A percentile compares a stretch with the other conserved stretches of the same genome.
Evolutionary conservation across 192 early-diverging fungal genomes (phyloP).

Genomic region (Thoreauomyces humboldtii): DNA sequence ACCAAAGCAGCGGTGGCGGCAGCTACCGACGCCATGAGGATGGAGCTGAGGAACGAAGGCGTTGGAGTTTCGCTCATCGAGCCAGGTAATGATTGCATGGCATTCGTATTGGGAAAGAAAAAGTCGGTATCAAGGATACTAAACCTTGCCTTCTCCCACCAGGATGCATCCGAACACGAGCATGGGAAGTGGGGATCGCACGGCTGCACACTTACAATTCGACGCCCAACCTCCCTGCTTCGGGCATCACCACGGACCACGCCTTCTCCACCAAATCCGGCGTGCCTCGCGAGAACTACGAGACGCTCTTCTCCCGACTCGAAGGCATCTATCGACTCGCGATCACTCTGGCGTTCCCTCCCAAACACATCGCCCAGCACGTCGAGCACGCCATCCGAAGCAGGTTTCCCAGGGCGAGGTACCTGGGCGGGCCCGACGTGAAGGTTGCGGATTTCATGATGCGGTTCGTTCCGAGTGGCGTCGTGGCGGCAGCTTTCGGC

Average conservation of each 20-base stretch:
- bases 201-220: slow-evolving; percentile 1
- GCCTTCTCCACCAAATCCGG: background rate
- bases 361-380: slow-evolving; percentile 22
- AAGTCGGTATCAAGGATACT: no score
- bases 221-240: background rate
- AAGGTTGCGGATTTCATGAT: background rate
- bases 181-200: slow-evolving; percentile 21
- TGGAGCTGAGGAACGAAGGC: slow-evolving; percentile 38
- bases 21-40: slow-evolving; percentile 39
- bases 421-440: slow-evolving; percentile 17
- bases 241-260: slow-evolving; percentile 10
- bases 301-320: background rate
- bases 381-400: slow-evolving; percentile 21
- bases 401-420: slow-evolving; percentile 11
- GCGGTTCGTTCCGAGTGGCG: slow-evolving; percentile 7
- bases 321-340: slow-evolving; percentile 5
- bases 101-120: background rate
- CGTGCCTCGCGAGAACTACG: background rate
- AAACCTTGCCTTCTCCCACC: background rate
- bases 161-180: slow-evolving; percentile 19
- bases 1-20: slow-evolving; percentile 34
- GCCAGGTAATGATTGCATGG: slow-evolving; percentile 21
- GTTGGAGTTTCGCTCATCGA: slow-evolving; percentile 45
- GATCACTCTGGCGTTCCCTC: slow-evolving; percentile 11
- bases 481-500: slow-evolving; percentile 7